A percentile compares a stretch with the other conserved stretches of the same genome.
Evolutionary conservation across 352 stramenopile genomes (phyloP).

Genomic region (Albugo laibachii): DNA sequence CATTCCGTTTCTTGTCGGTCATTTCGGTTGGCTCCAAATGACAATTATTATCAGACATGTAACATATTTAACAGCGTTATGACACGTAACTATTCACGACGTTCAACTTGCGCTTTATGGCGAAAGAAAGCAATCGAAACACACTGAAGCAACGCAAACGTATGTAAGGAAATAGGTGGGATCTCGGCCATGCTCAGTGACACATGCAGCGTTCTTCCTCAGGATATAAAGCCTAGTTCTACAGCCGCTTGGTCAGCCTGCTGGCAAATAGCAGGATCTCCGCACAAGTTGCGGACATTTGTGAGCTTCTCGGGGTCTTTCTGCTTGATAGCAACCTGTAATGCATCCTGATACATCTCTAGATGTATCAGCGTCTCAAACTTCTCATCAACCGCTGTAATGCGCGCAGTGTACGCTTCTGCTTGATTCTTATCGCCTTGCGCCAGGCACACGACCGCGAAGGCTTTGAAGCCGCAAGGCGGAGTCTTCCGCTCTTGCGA

Average conservation of each 20-base stretch:
- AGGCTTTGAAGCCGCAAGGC: conserved; percentile 69
- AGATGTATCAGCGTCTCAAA: conserved; percentile 76
- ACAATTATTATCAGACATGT: too few species aligned
- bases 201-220: not conserved
- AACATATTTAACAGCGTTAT: too few species aligned
- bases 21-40: too few species aligned
- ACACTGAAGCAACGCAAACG: too few species aligned
- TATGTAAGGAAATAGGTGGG: too few species aligned
- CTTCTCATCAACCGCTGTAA: conserved; percentile 68
- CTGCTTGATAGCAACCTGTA: conserved; percentile 66
- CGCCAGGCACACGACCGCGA: conserved; percentile 54
- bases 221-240: conserved; percentile 48
- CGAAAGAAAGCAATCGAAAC: too few species aligned
- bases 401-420: conserved; percentile 63
- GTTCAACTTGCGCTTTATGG: too few species aligned
- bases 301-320: conserved; percentile 78
- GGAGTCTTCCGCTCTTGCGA: conserved; percentile 73
- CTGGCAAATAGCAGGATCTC: conserved; percentile 47
- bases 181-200: too few species aligned
- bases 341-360: conserved; percentile 61
- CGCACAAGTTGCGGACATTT: conserved; percentile 59
- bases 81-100: too few species aligned
- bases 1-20: too few species aligned
- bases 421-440: conserved; percentile 62
- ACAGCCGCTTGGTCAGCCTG: conserved; percentile 64